Evolutionary conservation across 352 stramenopile genomes (phyloP), one percentile per base, ranked within the genome.

Genomic region (Globisporangium splendens): DNA sequence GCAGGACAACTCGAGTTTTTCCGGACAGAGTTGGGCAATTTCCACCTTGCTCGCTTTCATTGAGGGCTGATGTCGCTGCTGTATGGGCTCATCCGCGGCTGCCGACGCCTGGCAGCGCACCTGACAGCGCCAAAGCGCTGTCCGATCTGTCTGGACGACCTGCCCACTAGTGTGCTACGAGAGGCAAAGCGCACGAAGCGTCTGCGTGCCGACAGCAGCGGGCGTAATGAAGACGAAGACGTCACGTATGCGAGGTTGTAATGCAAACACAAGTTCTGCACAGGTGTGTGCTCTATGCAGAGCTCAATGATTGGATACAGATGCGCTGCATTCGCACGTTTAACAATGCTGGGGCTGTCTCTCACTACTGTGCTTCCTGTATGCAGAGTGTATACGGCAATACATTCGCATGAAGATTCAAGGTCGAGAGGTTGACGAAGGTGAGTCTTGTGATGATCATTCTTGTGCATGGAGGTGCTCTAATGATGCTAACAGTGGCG

Each of bases 381-480:
- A 35, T 63, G 22, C 17, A 83, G 75, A 66, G 0, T 90, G 80
- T 31, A 60, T 90, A 47, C 44, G 53, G 35, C 72, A 62, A 46
- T 88, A 87, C 52, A 70, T 87, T 33, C 44, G 73, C 22, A 77
- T 88, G 59, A 90, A 87, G 63, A 66, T 90, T 46, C 66, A 72
- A 31, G 63, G 63, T 7, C 71, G 71, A 56, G 70, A 89, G 64
- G 78, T 91, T 10, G 81, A 89, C 22, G 71, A 85, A 62, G 77
- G 79, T 88, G 21, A 22, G 49, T 55, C 14, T 57, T 11, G 7
- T 20, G 28, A 35, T 35, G 28, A 6, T 4, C 3, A 35, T 11
- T 35, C 5, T 35, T 35, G 28, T 35, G 28, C 38, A 41, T 20
- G 21, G 35, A 41, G n/a, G 13, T 17, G 18, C 11, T 18, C 12